These are phyloP conservation scores for Cystofilobasidium macerans DNA, from an alignment of 768 basidiomycete species.

Conservation along the genomic window DNA sequence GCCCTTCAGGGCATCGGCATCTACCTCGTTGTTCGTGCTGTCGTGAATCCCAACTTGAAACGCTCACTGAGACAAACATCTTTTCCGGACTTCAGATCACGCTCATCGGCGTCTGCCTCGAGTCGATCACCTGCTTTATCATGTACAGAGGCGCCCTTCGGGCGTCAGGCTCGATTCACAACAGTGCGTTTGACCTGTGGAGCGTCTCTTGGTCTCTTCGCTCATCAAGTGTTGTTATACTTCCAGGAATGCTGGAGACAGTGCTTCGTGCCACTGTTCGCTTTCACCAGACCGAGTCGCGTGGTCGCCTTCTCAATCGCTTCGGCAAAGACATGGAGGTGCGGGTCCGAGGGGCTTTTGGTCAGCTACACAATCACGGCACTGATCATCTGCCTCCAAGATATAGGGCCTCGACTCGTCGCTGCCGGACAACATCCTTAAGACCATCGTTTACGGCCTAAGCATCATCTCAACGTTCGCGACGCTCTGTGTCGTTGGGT, in stretches of 20 bases:
- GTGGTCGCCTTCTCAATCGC: constrained; percentile 50
- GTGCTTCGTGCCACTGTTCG: constrained; percentile 79
- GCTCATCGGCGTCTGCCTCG: constrained; percentile 50
- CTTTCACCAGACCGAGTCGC: constrained; percentile 84
- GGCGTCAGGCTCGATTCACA: constrained; percentile 66
- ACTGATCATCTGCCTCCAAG: neutral
- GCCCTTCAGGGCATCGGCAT: constrained; percentile 57
- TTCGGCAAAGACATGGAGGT: constrained; percentile 67
- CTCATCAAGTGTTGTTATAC: neutral
- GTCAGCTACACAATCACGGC: neutral
- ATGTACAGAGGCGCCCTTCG: constrained; percentile 74
- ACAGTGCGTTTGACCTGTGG: constrained; percentile 42
- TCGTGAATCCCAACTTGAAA: neutral
- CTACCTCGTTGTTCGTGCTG: constrained; percentile 49
- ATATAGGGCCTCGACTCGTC: constrained; percentile 29
- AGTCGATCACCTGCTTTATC: constrained; percentile 38
- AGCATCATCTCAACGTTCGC: constrained; percentile 54
- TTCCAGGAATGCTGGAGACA: constrained; percentile 52
- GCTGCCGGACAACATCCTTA: constrained; percentile 71
- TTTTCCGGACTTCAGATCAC: constrained; percentile 44
- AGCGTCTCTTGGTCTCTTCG: neutral
- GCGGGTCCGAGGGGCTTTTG: constrained; percentile 54
- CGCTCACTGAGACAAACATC: constrained; percentile 33
- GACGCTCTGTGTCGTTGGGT: constrained; percentile 38
- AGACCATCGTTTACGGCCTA: constrained; percentile 53